Conservation (phyloP, 2,329 filamentous ascomycete genomes). For the Cordyceps farinosa region DNA sequence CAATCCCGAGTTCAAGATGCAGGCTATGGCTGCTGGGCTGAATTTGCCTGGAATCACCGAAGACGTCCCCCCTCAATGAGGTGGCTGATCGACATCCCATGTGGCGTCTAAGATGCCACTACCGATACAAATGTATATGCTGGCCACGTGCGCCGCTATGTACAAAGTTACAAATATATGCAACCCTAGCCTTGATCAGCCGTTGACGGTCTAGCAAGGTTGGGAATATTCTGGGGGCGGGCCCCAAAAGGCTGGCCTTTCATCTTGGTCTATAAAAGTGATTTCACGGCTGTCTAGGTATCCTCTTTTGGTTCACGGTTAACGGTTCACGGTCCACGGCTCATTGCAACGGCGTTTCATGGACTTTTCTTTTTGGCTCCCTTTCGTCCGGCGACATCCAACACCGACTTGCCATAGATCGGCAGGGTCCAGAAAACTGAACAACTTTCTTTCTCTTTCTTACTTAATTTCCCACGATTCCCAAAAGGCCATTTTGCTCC, state of each 20-base stretch:
- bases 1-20: slow-evolving; percentile 69
- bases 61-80: slow-evolving; percentile 33
- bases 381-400: neutral
- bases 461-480: slow-evolving; percentile 14
- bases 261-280: slow-evolving; percentile 18
- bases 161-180: slow-evolving; percentile 15
- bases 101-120: slow-evolving; percentile 4
- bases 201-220: slow-evolving; percentile 13
- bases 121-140: slow-evolving; percentile 7
- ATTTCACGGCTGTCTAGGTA: slow-evolving; percentile 14
- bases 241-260: slow-evolving; percentile 12
- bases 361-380: neutral
- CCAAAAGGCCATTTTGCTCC: slow-evolving; percentile 13
- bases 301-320: slow-evolving; percentile 13
- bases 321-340: neutral
- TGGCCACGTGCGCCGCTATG: slow-evolving; percentile 11
- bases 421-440: neutral
- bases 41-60: slow-evolving; percentile 43
- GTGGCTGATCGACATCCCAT: neutral
- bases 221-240: slow-evolving; percentile 4
- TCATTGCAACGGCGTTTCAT: slow-evolving; percentile 17
- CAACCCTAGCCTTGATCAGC: neutral
- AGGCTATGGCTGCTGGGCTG: slow-evolving; percentile 43
- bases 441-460: neutral
- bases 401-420: neutral